These are phyloP conservation scores for Mychonastes homosphaera DNA, from an alignment of 139 green algal species.

Conservation along the genomic window DNA sequence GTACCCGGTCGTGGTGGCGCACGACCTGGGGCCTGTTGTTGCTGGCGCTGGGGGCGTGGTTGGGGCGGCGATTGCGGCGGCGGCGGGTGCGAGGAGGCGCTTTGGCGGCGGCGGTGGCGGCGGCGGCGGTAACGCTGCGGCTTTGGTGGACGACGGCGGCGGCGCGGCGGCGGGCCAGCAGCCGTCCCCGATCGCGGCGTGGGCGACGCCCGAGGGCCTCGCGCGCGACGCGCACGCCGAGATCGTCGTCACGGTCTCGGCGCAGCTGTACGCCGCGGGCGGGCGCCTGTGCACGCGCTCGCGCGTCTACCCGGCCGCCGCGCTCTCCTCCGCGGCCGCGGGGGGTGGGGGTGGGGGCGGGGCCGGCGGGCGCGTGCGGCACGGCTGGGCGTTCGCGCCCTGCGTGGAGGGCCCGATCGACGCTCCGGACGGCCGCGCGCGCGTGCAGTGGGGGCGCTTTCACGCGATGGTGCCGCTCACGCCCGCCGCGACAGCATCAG, in stretches of 20 bases:
- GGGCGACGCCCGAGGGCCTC: conserved; percentile 22
- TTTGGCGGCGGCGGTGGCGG: no score
- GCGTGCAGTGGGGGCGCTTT: conserved; percentile 5
- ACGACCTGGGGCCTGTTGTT: conserved; percentile 59
- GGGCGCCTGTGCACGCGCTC: conserved; percentile 5
- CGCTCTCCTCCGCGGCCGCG: not conserved
- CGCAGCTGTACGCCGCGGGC: conserved; percentile 9
- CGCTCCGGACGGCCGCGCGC: conserved; percentile 10
- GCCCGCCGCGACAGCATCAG: not conserved
- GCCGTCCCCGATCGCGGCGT: conserved; percentile 32
- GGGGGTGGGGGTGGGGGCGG: no score
- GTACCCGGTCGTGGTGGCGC: conserved; percentile 43
- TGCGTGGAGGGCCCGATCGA: conserved; percentile 9
- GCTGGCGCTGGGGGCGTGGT: no score
- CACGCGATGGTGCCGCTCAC: not conserved
- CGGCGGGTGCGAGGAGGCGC: no score
- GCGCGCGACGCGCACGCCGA: conserved; percentile 39
- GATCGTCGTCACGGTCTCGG: conserved; percentile 42
- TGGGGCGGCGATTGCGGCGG: no score
- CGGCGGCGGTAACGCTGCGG: no score
- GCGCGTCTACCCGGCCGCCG: conserved; percentile 11
- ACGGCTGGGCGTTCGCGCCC: not conserved
- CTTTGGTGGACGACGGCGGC: no score
- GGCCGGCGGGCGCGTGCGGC: no score
- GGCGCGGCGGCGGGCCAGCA: no score